Evolutionary conservation across 2,329 filamentous ascomycete species (phyloP), one percentile per base, ranked within the genome.

Genomic region (Fusarium verticillioides): DNA sequence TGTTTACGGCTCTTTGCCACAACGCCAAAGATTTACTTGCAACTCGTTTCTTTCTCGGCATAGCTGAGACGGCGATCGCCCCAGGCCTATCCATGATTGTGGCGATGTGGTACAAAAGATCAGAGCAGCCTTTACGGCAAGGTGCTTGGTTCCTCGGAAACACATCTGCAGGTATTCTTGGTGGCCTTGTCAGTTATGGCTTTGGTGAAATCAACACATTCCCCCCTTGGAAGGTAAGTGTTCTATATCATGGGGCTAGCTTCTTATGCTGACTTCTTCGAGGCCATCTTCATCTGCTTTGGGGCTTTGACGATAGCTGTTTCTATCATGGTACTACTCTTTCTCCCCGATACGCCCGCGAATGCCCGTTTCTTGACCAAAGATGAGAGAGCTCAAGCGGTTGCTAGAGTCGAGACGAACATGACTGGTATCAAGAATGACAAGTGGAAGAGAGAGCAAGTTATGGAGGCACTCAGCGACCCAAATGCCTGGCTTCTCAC

Each of bases 361-460:
- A 57, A 32, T 16, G 63, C 50, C 18, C 63, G 60, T n/a, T 66
- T 66, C 36, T 28, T 66, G 18, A 66, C 47, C 5, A 15, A 52
- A 5, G 43, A 66, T 4, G 60, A 58, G 21, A 66, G 56, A 46
- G 26, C 15, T 7, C 36, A 64, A n/a, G 63, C 63, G 7, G 15
- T 66, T 9, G n/a, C 34, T 13, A 39, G 63, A 10, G 42, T 66
- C 5, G 60, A 44, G 23, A 13, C 30, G 4, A 66, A 64, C 26
- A 61, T 64, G 42, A 66, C 63, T 4, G 60, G 63, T 2, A 52
- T 63, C 18, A 50, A 37, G 28, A 53, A 53, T n/a, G 34, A 54
- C 15, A 54, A 54, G 23, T 39, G 36, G 50, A 54, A 54, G 19
- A 28, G 15, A 19, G 50, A 39, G 15, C 50, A 40, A 23, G 26